Percentiles rank a stretch among this genome's conserved stretches.
These are phyloP conservation scores for Solanum phureja DNA, from an alignment of 257 asterid genomes.

Conservation along the genomic window DNA sequence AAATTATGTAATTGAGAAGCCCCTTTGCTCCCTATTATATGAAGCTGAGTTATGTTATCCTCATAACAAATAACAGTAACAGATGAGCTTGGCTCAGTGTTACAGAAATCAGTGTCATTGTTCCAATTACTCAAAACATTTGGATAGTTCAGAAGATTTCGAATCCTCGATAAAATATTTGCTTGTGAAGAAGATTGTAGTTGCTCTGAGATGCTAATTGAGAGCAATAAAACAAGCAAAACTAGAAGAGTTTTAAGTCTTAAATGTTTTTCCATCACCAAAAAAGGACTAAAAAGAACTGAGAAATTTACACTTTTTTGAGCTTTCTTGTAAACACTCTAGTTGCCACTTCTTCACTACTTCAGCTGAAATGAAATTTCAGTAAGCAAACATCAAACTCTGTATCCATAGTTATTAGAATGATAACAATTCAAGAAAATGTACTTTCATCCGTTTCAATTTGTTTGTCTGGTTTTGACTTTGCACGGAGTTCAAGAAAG, in stretches of 20 bases:
- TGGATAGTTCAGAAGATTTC: constrained; percentile 43
- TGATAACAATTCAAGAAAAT: not conserved
- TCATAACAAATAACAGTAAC: constrained; percentile 64
- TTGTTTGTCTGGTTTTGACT: no score
- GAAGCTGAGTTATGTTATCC: constrained; percentile 65
- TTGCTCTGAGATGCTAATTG: constrained; percentile 29
- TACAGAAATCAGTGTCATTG: constrained; percentile 50
- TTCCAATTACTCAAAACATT: constrained; percentile 28
- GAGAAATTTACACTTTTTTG: not conserved
- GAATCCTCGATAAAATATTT: constrained; percentile 38
- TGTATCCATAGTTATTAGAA: not conserved
- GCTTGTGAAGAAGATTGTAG: constrained; percentile 43
- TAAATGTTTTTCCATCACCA: not conserved
- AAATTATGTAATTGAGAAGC: constrained; percentile 36
- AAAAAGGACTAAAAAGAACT: not conserved
- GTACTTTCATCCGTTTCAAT: no score
- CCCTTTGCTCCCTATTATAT: constrained; percentile 37
- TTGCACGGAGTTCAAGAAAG: no score
- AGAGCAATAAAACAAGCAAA: constrained; percentile 17
- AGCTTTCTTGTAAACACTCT: not conserved
- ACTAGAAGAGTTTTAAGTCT: not conserved
- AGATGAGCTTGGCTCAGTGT: constrained; percentile 30
- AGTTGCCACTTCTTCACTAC: not conserved
- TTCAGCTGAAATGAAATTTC: not conserved
- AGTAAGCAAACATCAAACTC: not conserved